Percentiles rank a stretch among this genome's conserved stretches.
Conservation (phyloP, 2,329 filamentous ascomycete species). For the Talaromyces sp. region DNA sequence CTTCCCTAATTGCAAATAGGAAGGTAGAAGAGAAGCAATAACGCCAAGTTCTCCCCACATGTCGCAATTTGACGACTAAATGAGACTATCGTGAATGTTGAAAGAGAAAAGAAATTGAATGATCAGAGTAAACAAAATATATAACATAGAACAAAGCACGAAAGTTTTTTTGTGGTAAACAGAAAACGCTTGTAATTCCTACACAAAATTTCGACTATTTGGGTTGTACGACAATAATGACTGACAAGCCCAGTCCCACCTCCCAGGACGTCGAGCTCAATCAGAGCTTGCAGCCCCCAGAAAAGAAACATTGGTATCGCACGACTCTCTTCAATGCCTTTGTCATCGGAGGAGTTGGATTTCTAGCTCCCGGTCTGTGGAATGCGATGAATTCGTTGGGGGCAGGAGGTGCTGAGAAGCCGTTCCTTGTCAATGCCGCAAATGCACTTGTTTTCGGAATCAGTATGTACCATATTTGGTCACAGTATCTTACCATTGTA, state of each 20-base stretch:
- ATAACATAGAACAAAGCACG: not conserved
- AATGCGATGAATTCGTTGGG: constrained; percentile 52
- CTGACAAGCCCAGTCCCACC: not conserved
- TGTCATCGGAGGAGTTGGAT: constrained; percentile 46
- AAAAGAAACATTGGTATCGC: constrained; percentile 37
- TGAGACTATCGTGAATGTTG: not conserved
- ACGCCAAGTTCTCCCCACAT: not conserved
- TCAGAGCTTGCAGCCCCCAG: not conserved
- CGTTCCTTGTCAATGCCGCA: constrained; percentile 49
- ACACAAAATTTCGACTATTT: not conserved
- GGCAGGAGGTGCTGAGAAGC: constrained; percentile 48
- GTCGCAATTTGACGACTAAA: not conserved
- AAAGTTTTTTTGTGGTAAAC: not conserved
- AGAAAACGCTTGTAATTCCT: not conserved
- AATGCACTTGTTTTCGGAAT: constrained; percentile 45
- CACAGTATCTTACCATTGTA: not conserved
- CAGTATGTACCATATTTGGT: constrained; percentile 16
- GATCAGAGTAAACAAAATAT: not conserved
- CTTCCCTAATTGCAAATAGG: not conserved
- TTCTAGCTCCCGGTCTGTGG: constrained; percentile 44
- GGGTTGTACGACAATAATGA: not conserved
- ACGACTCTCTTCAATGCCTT: constrained; percentile 47
- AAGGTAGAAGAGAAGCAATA: not conserved
- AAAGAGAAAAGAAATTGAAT: not conserved
- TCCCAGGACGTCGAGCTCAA: not conserved